A percentile compares a stretch with the other conserved stretches of the same genome.
phyloP scores from a whole-genome alignment of 805 yeast species.

The Lipomyces yamanashiensis region DNA sequence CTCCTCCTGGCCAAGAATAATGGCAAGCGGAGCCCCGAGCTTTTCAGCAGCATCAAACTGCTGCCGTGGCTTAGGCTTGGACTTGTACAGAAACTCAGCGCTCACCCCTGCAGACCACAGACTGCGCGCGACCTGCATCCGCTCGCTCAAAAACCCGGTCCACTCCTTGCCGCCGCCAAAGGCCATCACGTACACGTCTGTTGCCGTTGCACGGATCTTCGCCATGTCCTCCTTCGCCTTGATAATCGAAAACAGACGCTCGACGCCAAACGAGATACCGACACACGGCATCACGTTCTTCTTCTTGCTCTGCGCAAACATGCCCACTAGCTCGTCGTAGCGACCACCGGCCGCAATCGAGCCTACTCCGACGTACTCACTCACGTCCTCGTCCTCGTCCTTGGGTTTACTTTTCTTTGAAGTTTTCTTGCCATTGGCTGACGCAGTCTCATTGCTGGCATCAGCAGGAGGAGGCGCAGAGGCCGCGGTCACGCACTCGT shows the following conservation, averaged over 20 bases:
- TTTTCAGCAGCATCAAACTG: constrained; percentile 98
- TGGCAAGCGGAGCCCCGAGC: constrained; percentile 86
- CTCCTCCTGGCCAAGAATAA: constrained; percentile 95
- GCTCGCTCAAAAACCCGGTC: constrained; percentile 89
- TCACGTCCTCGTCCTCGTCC: constrained; percentile 65
- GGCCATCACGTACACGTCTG: constrained; percentile 96
- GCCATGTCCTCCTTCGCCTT: constrained; percentile 73
- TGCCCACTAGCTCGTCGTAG: constrained; percentile 93
- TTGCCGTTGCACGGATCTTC: constrained; percentile 76
- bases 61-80: constrained; percentile 91
- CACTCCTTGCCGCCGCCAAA: constrained; percentile 98
- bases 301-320: constrained; percentile 86
- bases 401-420: constrained; percentile 47
- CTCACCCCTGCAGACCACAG: constrained; percentile 90
- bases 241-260: constrained; percentile 87
- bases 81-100: constrained; percentile 88
- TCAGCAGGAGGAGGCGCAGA: constrained; percentile 72
- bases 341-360: constrained; percentile 99
- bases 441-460: constrained; percentile 43
- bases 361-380: constrained; percentile 97
- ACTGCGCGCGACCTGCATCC: constrained; percentile 81
- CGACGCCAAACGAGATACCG: constrained; percentile 96
- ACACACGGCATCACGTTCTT: constrained; percentile 88
- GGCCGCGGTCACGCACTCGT: constrained; percentile 93
- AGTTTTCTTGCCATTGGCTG: constrained; percentile 31